Evolutionary conservation across 2,329 filamentous ascomycete genomes (phyloP).

Genomic region (Bipolaris sorokiniana): DNA sequence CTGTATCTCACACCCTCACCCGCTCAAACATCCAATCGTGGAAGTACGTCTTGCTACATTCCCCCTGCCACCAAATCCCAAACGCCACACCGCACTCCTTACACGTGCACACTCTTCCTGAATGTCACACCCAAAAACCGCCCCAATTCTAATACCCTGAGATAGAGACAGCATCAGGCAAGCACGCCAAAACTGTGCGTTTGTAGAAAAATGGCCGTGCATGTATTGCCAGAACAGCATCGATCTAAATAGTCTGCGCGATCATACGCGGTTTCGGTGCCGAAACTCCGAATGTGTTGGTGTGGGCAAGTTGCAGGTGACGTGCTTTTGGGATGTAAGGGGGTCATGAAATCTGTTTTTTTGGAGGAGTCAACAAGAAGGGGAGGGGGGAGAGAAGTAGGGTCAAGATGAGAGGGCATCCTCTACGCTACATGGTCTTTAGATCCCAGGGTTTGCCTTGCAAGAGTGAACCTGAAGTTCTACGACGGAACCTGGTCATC

Average conservation of each 20-base stretch:
- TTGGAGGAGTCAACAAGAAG: too few relatives aligned
- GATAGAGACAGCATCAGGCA: background rate
- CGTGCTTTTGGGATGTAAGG: background rate
- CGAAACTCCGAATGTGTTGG: background rate
- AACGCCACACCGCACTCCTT: background rate
- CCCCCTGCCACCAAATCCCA: background rate
- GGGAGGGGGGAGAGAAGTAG: background rate
- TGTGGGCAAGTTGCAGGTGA: constrained; percentile 3
- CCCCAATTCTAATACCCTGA: background rate
- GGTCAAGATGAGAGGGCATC: background rate
- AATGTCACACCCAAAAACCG: background rate
- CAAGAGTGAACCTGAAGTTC: too few relatives aligned
- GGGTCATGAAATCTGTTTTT: background rate
- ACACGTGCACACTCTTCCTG: too few relatives aligned
- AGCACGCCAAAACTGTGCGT: background rate
- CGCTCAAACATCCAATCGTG: background rate
- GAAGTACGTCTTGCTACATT: background rate
- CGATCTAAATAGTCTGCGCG: background rate
- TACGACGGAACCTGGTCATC: too few relatives aligned
- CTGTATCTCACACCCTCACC: background rate
- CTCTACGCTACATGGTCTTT: too few relatives aligned
- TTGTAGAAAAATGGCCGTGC: constrained; percentile 8
- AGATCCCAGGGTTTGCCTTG: too few relatives aligned
- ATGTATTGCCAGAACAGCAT: constrained; percentile 9
- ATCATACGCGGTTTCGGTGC: constrained; percentile 1